Evolutionary conservation across 2,329 filamentous ascomycete species (phyloP), one percentile per base, ranked within the genome.

Genomic region (Ophiostoma ips): DNA sequence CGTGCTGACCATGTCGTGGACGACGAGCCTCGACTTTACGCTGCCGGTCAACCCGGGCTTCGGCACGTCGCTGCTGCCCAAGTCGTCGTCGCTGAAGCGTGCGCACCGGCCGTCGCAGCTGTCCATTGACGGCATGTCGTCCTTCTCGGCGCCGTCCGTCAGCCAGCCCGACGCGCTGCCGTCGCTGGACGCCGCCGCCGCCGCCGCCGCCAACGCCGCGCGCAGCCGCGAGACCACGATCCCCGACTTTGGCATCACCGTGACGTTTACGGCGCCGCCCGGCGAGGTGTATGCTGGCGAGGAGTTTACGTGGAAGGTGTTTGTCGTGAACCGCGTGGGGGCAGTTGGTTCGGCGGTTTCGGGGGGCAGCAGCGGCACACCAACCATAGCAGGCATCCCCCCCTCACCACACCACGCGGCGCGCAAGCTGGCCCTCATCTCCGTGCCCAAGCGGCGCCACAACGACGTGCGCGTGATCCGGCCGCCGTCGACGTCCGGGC

Each of bases 311-410:
- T 87, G 86, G 81, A 75, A 74, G 33, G 73, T 89, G 15, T 84
- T 87, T 59, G 79, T 89, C 35, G 81, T 87, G 55, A 92, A 90
- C 63, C 77, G 82, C 46, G 78, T 76, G 19, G 16, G 73, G 70
- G 47, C 46, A 55, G 1, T n/a, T n/a, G n/a, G n/a, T n/a, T n/a
- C n/a, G n/a, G n/a, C n/a, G n/a, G n/a, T n/a, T n/a, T n/a, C n/a
- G n/a, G n/a, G 24, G 24, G 5, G 24, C 24, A 4, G 24, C 24
- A 28, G 24, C 5, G 24, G 24, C 24, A n/a, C 24, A 28, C 5
- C 24, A 8, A 28, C 8, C 24, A 28, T 28, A 5, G 24, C 24
- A 4, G 24, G 24, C n/a, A n/a, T n/a, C n/a, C n/a, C n/a, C n/a
- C n/a, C n/a, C n/a, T n/a, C n/a, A n/a, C n/a, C n/a, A n/a, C 46